A percentile compares a stretch with the other conserved stretches of the same genome.
phyloP scores from a whole-genome alignment of 2,329 filamentous ascomycete species.

The Trichoderma polysporum region DNA sequence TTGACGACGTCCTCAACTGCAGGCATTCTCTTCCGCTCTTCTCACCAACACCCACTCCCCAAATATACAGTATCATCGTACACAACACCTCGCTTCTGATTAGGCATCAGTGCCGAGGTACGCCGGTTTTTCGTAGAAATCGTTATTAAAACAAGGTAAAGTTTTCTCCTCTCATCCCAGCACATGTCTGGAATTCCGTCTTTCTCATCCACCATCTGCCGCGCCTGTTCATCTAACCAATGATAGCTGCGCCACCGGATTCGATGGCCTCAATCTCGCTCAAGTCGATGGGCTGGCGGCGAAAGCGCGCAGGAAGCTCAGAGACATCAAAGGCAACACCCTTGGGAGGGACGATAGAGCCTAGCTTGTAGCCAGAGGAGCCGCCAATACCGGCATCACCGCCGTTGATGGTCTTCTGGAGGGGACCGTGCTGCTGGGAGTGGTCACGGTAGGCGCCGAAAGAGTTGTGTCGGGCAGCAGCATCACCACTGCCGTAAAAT shows the following conservation, averaged over 20 bases:
- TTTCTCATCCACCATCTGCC: background rate
- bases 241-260: slow-evolving; percentile 75
- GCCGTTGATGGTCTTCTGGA: slow-evolving; percentile 57
- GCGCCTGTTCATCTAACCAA: slow-evolving; percentile 40
- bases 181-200: background rate
- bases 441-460: slow-evolving; percentile 78
- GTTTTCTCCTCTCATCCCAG: background rate
- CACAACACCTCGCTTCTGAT: slow-evolving; percentile 15
- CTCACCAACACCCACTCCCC: background rate
- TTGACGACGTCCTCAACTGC: background rate
- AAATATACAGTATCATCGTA: slow-evolving; percentile 6
- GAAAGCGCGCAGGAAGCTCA: slow-evolving; percentile 83
- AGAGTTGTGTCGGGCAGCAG: slow-evolving; percentile 48
- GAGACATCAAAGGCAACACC: slow-evolving; percentile 86
- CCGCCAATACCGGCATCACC: slow-evolving; percentile 53
- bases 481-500: slow-evolving; percentile 29
- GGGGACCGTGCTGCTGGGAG: slow-evolving; percentile 74
- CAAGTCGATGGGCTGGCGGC: slow-evolving; percentile 67
- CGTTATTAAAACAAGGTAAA: background rate
- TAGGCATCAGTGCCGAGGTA: slow-evolving; percentile 1
- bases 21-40: background rate
- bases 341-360: slow-evolving; percentile 66
- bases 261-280: slow-evolving; percentile 95
- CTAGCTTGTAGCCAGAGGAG: slow-evolving; percentile 66
- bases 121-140: slow-evolving; percentile 12